Evolutionary conservation across 768 basidiomycete species (phyloP).

Genomic region (Dentipellis fragilis): DNA sequence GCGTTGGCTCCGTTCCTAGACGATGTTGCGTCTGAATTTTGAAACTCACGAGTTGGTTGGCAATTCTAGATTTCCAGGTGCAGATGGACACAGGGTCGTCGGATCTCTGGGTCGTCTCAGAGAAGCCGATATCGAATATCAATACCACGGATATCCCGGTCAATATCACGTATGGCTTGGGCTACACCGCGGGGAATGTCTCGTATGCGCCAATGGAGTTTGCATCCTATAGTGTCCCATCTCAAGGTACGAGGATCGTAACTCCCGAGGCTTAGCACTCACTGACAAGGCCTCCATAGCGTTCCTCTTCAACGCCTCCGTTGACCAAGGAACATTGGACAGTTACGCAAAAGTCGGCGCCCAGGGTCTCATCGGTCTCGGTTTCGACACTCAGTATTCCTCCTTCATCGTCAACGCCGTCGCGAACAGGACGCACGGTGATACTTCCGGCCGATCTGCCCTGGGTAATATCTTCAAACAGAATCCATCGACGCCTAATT

Average conservation of each 20-base stretch:
- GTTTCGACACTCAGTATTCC: neutral
- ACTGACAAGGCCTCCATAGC: neutral
- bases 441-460: neutral
- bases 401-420: neutral
- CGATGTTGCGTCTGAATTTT: no score
- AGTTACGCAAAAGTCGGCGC: neutral
- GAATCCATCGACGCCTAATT: neutral
- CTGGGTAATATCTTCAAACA: neutral
- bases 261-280: neutral
- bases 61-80: neutral
- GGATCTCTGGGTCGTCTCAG: neutral
- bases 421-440: neutral
- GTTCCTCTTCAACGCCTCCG: neutral
- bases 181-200: neutral
- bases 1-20: no score
- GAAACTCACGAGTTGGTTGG: no score
- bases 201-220: neutral
- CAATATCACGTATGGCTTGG: neutral
- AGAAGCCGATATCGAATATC: neutral
- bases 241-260: neutral
- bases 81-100: neutral
- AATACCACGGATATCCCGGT: neutral
- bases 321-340: neutral
- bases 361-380: neutral
- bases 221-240: neutral